Evolutionary conservation across 2,329 filamentous ascomycete species (phyloP), one percentile per base, ranked within the genome.

Genomic region (Alternaria panax): DNA sequence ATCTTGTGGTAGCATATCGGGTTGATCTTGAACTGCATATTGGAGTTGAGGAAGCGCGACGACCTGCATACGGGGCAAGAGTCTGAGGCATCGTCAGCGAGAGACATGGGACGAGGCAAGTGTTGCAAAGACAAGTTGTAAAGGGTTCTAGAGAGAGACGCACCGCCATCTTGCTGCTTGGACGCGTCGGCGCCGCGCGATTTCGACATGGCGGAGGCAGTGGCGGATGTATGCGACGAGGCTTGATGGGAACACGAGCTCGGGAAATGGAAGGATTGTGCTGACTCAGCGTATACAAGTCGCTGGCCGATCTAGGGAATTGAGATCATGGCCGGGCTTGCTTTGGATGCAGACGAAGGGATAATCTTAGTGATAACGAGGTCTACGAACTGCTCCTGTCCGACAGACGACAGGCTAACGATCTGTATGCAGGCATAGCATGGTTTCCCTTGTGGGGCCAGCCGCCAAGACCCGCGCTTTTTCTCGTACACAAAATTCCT

Each of bases 1-100:
- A 99, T 98, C 69, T 92, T 92, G 84, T 99, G 95, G 84, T 99
- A 99, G 86, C 95, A 99, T 84, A 96, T 93, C 8, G 94, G 92
- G 78, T 98, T 97, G 82, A 99, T 93, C 70, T 95, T 90, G 81
- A 99, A 98, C 66, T 90, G 87, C 87, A 99, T 93, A 81, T 93
- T 90, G 62, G 89, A 89, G 83, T 97, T 97, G 73, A 98, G 90
- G 83, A 98, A 98, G 66, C 93, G 92, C 60, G 92, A 92, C 60
- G 93, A 96, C 81, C 97, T 97, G 90, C 95, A 99, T 69, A 98
- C 92, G 58, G 94, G 95, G 81, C 95, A 99, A 75, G 93, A 91
- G 80, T 97, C 93, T 82, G 72, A 63, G 59, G 67, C 62, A 60
- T 66, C 62, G 66, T 75, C 69, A 74, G 73, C 65, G 60, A 63